Conservation (phyloP, 1,284 basidiomycete species). For the Microbotryum lychnidis-dioicae region DNA sequence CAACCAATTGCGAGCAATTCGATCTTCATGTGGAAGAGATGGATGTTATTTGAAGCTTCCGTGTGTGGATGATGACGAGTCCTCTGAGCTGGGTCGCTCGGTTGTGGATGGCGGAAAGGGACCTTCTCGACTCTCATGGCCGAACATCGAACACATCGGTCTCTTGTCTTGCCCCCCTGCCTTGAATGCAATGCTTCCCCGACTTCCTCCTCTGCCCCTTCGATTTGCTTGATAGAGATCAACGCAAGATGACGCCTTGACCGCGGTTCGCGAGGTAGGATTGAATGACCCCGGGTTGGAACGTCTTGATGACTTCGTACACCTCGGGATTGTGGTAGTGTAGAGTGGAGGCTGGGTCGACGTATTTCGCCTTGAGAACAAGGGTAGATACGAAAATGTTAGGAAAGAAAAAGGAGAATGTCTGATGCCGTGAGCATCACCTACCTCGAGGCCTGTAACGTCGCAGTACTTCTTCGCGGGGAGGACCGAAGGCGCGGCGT, state of each 20-base stretch:
- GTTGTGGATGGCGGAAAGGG: no score
- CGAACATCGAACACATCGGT: no score
- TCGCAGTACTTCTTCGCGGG: slow-evolving; percentile 48
- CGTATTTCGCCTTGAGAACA: slow-evolving; percentile 27
- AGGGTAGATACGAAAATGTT: background rate
- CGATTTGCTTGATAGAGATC: background rate
- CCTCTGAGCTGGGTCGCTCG: no score
- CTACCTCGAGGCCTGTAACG: slow-evolving; percentile 44
- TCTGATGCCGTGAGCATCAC: background rate
- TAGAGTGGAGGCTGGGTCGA: slow-evolving; percentile 33
- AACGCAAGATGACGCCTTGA: slow-evolving; percentile 30
- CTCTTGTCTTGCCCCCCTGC: no score
- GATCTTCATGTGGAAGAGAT: no score
- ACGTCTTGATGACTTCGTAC: slow-evolving; percentile 33
- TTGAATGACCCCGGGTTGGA: slow-evolving; percentile 34
- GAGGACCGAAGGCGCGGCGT: slow-evolving; percentile 33
- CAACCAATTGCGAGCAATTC: no score
- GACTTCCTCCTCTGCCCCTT: no score
- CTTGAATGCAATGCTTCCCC: no score
- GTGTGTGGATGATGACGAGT: no score
- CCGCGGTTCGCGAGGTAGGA: slow-evolving; percentile 31
- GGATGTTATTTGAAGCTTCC: no score
- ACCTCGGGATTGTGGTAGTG: slow-evolving; percentile 35
- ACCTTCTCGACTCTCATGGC: no score
- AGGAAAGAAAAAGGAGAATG: no score